Conservation (phyloP, 768 basidiomycete genomes). For the Tubosaeta brunneosetosa region DNA sequence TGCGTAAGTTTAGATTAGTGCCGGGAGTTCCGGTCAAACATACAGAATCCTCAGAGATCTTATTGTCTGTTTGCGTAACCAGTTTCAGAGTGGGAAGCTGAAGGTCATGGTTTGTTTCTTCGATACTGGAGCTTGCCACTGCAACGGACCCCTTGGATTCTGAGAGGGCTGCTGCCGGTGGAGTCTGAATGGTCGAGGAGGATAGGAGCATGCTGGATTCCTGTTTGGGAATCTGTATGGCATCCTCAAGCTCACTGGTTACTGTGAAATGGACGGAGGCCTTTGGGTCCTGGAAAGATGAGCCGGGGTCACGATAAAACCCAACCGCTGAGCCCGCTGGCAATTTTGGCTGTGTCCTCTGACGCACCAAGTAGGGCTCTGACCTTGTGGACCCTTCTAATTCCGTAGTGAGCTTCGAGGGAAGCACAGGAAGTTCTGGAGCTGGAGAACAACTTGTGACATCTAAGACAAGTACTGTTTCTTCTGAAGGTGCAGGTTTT, state of each 20-base stretch:
- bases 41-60: slow-evolving; percentile 53
- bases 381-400: slow-evolving; percentile 29
- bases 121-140: slow-evolving; percentile 7
- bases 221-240: slow-evolving; percentile 2
- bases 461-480: slow-evolving; percentile 32
- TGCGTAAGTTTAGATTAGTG: slow-evolving; percentile 10
- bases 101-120: slow-evolving; percentile 5
- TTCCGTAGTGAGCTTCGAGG: slow-evolving; percentile 29
- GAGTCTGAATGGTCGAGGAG: slow-evolving; percentile 16
- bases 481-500: slow-evolving; percentile 8
- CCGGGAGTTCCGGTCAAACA: slow-evolving; percentile 21
- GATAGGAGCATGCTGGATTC: slow-evolving; percentile 24
- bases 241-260: slow-evolving; percentile 64
- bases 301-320: slow-evolving; percentile 63
- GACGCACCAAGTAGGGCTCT: slow-evolving; percentile 33
- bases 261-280: slow-evolving; percentile 70
- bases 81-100: slow-evolving; percentile 17
- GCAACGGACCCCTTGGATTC: slow-evolving; percentile 6
- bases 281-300: slow-evolving; percentile 45
- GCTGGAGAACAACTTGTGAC: slow-evolving; percentile 67
- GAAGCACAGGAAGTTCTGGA: slow-evolving; percentile 37
- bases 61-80: slow-evolving; percentile 40
- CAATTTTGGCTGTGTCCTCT: slow-evolving; percentile 63
- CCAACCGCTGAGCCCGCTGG: slow-evolving; percentile 68
- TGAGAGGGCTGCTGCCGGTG: slow-evolving; percentile 5